phyloP scores from a whole-genome alignment of 1,284 basidiomycete genomes.

The Tilletia walkeri region DNA sequence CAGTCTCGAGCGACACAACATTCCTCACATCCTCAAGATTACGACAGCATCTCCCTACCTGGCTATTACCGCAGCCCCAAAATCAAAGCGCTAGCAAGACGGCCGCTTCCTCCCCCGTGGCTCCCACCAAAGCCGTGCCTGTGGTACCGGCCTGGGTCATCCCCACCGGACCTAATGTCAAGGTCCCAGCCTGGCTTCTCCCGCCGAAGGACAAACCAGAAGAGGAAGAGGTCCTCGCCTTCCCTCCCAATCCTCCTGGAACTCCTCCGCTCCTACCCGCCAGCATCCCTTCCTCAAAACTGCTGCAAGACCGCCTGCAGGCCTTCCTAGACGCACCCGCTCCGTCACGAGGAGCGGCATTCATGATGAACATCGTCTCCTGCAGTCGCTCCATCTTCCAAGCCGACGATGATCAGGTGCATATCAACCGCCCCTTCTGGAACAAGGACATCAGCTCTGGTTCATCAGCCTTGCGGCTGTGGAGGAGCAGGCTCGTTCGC shows the following conservation, averaged over 20 bases:
- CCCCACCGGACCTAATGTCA: slow-evolving; percentile 12
- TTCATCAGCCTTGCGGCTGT: neutral
- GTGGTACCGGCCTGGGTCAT: neutral
- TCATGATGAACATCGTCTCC: neutral
- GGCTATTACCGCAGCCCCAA: neutral
- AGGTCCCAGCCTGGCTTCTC: slow-evolving; percentile 7
- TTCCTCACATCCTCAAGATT: neutral
- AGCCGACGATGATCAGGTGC: slow-evolving; percentile 12
- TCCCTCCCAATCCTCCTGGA: neutral
- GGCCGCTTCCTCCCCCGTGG: neutral
- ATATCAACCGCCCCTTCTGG: slow-evolving; percentile 10
- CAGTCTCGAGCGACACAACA: slow-evolving; percentile 1
- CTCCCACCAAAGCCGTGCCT: neutral
- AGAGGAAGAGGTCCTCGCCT: neutral
- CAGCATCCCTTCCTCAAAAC: neutral
- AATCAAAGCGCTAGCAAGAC: neutral
- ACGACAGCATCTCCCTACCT: neutral
- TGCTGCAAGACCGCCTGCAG: slow-evolving; percentile 2
- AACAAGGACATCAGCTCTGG: neutral
- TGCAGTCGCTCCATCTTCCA: slow-evolving; percentile 15
- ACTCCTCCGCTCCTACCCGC: neutral
- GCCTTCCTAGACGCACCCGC: slow-evolving; percentile 17
- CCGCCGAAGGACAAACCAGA: slow-evolving; percentile 11
- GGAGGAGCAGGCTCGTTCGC: slow-evolving; percentile 7
- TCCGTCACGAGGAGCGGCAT: neutral